phyloP scores from a whole-genome alignment of 345 rosid genomes.

The Eucalyptus melliodora region DNA sequence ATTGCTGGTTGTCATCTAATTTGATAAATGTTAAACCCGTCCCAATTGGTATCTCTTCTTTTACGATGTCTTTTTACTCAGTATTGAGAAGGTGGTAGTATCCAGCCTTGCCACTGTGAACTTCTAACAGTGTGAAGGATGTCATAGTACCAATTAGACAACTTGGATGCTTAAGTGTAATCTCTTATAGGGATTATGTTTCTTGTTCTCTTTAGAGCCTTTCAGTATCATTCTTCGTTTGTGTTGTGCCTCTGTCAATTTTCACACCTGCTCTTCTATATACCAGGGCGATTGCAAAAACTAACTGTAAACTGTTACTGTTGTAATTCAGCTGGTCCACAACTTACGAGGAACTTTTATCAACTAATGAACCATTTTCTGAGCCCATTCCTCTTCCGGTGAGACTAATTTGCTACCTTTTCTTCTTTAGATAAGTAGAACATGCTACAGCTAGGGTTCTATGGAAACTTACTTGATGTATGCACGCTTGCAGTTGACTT shows the following conservation, averaged over 20 bases:
- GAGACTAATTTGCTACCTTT: slow-evolving; percentile 2
- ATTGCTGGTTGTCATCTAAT: neutral
- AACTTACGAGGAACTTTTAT: slow-evolving; percentile 77
- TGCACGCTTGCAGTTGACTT: neutral
- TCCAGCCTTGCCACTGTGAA: neutral
- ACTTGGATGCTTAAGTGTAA: neutral
- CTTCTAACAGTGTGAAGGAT: neutral
- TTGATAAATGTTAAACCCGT: neutral
- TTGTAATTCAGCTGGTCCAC: slow-evolving; percentile 71
- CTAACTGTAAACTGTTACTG: slow-evolving; percentile 4
- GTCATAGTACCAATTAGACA: neutral
- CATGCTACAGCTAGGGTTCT: neutral
- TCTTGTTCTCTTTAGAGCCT: neutral
- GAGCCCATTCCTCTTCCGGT: slow-evolving; percentile 80
- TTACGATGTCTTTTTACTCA: neutral
- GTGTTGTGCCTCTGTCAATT: neutral
- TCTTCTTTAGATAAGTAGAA: neutral
- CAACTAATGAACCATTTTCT: slow-evolving; percentile 66
- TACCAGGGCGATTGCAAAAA: neutral
- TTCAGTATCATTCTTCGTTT: neutral
- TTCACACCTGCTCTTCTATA: neutral
- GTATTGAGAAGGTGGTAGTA: neutral
- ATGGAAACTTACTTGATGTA: neutral
- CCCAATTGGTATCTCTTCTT: neutral
- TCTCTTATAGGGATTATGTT: neutral